Conservation (phyloP, 495 filamentous ascomycete genomes). For the Penicillium malachiteum region DNA sequence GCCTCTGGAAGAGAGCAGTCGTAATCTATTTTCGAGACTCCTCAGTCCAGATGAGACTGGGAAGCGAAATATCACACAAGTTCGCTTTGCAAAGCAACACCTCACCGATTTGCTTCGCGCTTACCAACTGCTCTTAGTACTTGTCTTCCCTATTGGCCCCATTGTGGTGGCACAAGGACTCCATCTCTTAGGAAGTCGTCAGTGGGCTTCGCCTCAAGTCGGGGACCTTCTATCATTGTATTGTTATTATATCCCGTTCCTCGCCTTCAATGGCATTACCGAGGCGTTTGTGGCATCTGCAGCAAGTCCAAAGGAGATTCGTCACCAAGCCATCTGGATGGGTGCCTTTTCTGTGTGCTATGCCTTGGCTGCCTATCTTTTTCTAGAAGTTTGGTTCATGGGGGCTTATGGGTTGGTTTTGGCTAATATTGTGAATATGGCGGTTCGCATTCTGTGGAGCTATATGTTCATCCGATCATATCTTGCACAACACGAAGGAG, state of each 20-base stretch:
- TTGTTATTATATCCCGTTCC: constrained; percentile 87
- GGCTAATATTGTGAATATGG: constrained; percentile 87
- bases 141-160: constrained; percentile 68
- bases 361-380: constrained; percentile 65
- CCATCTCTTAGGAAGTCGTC: constrained; percentile 65
- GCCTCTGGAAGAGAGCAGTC: constrained; percentile 87
- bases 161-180: constrained; percentile 69
- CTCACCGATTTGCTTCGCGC: constrained; percentile 37
- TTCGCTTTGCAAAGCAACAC: constrained; percentile 33
- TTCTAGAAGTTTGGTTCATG: constrained; percentile 59
- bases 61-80: constrained; percentile 12
- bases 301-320: constrained; percentile 67
- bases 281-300: constrained; percentile 91
- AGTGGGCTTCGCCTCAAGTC: constrained; percentile 64
- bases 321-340: constrained; percentile 80
- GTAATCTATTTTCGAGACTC: constrained; percentile 81
- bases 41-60: constrained; percentile 29
- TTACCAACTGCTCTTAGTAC: constrained; percentile 61
- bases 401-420: constrained; percentile 79
- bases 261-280: constrained; percentile 87
- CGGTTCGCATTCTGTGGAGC: constrained; percentile 78
- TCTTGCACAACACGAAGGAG: constrained; percentile 44
- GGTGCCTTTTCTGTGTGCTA: constrained; percentile 71
- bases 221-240: constrained; percentile 75
- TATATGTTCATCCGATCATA: constrained; percentile 64